These are phyloP conservation scores for Clavariopsis aquatica DNA, from an alignment of 495 filamentous ascomycete genomes.

Conservation along the genomic window DNA sequence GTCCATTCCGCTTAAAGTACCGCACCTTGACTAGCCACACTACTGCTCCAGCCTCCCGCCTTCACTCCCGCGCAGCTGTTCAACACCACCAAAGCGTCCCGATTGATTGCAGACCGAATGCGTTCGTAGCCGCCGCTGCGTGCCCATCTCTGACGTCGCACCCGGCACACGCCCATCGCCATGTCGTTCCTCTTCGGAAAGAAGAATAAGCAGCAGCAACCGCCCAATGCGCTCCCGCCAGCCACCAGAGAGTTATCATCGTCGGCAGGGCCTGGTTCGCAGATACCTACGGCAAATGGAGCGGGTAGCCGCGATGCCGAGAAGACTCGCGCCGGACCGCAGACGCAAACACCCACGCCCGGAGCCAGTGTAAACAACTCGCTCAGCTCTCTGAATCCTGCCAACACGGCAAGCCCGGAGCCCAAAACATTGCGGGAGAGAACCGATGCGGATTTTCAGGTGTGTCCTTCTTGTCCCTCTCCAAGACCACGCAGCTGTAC, in stretches of 20 bases:
- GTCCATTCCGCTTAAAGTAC: constrained; percentile 6
- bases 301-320: constrained; percentile 27
- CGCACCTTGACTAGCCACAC: constrained; percentile 6
- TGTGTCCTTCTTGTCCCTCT: constrained; percentile 27
- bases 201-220: constrained; percentile 64
- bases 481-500: constrained; percentile 1
- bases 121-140: constrained; percentile 20
- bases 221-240: constrained; percentile 52
- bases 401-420: constrained; percentile 53
- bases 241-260: constrained; percentile 54
- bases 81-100: background rate
- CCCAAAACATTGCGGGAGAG: constrained; percentile 55
- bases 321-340: constrained; percentile 45
- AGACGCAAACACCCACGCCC: constrained; percentile 58
- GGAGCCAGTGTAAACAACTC: constrained; percentile 67
- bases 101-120: constrained; percentile 22
- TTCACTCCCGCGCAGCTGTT: constrained; percentile 4
- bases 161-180: constrained; percentile 42
- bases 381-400: constrained; percentile 52
- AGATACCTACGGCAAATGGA: constrained; percentile 44
- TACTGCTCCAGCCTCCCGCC: constrained; percentile 13
- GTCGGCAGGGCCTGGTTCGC: constrained; percentile 41
- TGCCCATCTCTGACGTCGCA: constrained; percentile 17
- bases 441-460: constrained; percentile 42
- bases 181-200: constrained; percentile 74